A percentile compares a stretch with the other conserved stretches of the same genome.
Conservation (phyloP, 23 red algal genomes). For the Pyropia haitanensis region DNA sequence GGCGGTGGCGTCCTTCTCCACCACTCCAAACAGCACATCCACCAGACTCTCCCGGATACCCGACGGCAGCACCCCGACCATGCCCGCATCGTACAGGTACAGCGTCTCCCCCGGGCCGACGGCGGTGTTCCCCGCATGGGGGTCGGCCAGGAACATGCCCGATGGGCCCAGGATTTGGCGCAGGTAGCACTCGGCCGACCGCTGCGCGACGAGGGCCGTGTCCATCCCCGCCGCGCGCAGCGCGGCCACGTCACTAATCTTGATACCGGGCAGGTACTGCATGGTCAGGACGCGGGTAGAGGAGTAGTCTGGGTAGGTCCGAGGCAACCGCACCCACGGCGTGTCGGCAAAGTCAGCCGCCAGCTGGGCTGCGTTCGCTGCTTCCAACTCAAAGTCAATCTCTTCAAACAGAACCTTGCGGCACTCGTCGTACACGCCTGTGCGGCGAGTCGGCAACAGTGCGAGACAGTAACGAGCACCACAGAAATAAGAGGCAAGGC, state of each 20-base stretch:
- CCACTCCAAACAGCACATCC: conserved; percentile 55
- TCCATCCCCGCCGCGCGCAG: conserved; percentile 43
- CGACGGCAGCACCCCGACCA: conserved; percentile 60
- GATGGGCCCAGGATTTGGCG: conserved; percentile 56
- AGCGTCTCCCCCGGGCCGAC: conserved; percentile 65
- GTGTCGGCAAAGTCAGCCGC: conserved; percentile 45
- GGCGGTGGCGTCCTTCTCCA: conserved; percentile 65
- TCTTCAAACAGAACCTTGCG: conserved; percentile 47
- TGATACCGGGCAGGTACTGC: conserved; percentile 84
- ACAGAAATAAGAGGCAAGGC: no score
- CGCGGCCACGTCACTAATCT: conserved; percentile 40
- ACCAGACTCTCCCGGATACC: conserved; percentile 51
- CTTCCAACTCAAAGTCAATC: conserved; percentile 70
- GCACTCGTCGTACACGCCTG: conserved; percentile 63
- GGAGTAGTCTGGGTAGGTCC: conserved; percentile 47
- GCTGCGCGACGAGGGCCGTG: conserved; percentile 30
- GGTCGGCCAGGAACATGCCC: conserved; percentile 87
- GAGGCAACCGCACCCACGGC: conserved; percentile 55
- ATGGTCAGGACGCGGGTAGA: conserved; percentile 44
- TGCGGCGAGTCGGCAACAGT: no score
- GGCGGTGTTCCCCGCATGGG: conserved; percentile 75
- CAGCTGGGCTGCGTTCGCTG: conserved; percentile 33
- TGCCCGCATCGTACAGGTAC: conserved; percentile 81
- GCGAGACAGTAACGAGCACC: no score
- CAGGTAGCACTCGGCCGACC: conserved; percentile 48